Evolutionary conservation across 257 asterid species (phyloP), one percentile per base, ranked within the genome.

Genomic region (Solanum habrochaites): DNA sequence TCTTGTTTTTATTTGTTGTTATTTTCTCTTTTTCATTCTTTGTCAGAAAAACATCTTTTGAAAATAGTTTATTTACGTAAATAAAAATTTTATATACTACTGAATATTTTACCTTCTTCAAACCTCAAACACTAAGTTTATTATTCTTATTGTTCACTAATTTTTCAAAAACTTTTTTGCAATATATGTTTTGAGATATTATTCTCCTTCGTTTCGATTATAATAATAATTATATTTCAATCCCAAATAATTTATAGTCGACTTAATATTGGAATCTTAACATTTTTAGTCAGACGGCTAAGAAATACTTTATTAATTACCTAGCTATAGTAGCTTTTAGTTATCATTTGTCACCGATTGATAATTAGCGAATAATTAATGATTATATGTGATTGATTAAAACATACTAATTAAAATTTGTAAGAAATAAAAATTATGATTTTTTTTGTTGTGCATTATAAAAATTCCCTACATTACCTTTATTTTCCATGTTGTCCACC

Each of bases 61-160:
- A 3, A 39, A 39, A 37, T 0, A 11, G 0, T 9, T 0, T 21
- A 0, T 21, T 18, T 73, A 73, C 2, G 20, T 8, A 4, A 0
- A 1, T 11, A 72, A 35, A 16, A 11, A 4, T 1, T 71, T 2
- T 1, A 15, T 71, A 35, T 3, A 39, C 8, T 20, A 31, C 29
- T 0, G 4, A 9, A 42, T 42, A 42, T 9, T 42, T 11, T 42
- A 9, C 45, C 11, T 42, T 42, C 4, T 9, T 0, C 12, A 42
- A 9, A 42, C 12, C 12, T 9, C 45, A 42, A 3, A 67, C 2
- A 31, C 25, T 1, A 0, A 7, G 0, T 3, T 27, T 3, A 1
- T 11, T 45, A 42, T 15, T 12, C 0, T 67, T 29, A 1, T 27
- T 13, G 6, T 56, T 49, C 8, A 56, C n/a, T 21, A 3, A 62